phyloP scores from a whole-genome alignment of 2,329 filamentous ascomycete species.

The Aspergillus spinulosporus region DNA sequence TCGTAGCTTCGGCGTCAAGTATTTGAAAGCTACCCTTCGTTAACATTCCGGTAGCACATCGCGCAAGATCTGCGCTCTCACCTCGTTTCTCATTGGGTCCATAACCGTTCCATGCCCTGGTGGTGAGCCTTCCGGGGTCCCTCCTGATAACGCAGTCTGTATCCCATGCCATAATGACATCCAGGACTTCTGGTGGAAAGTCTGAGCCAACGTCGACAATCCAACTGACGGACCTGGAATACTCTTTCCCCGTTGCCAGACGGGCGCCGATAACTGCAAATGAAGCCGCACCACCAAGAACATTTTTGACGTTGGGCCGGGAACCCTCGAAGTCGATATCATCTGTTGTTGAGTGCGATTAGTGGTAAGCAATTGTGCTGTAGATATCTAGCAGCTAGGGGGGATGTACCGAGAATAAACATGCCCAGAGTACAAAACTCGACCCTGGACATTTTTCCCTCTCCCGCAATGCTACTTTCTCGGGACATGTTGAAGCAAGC shows the following conservation, averaged over 20 bases:
- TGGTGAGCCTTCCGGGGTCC: slow-evolving; percentile 70
- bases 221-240: slow-evolving; percentile 75
- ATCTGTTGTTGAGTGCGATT: slow-evolving; percentile 55
- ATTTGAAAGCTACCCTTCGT: slow-evolving; percentile 68
- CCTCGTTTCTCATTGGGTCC: slow-evolving; percentile 66
- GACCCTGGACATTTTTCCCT: slow-evolving; percentile 30
- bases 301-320: slow-evolving; percentile 66
- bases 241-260: slow-evolving; percentile 71
- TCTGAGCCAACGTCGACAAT: slow-evolving; percentile 87
- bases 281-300: slow-evolving; percentile 86
- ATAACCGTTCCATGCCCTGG: slow-evolving; percentile 91
- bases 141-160: slow-evolving; percentile 71
- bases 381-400: slow-evolving; percentile 7
- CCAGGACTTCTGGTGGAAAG: slow-evolving; percentile 68
- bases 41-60: neutral
- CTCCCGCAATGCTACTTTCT: slow-evolving; percentile 3
- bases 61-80: slow-evolving; percentile 18
- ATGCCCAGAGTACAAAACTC: slow-evolving; percentile 64
- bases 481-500: slow-evolving; percentile 20
- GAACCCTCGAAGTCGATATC: slow-evolving; percentile 83
- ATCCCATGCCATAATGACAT: slow-evolving; percentile 70
- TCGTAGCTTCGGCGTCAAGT: slow-evolving; percentile 81
- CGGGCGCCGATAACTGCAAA: slow-evolving; percentile 87
- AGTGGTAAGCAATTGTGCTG: slow-evolving; percentile 17
- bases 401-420: slow-evolving; percentile 60